A percentile compares a stretch with the other conserved stretches of the same genome.
Conservation (phyloP, 257 asterid species). For the Capsicum baccatum region DNA sequence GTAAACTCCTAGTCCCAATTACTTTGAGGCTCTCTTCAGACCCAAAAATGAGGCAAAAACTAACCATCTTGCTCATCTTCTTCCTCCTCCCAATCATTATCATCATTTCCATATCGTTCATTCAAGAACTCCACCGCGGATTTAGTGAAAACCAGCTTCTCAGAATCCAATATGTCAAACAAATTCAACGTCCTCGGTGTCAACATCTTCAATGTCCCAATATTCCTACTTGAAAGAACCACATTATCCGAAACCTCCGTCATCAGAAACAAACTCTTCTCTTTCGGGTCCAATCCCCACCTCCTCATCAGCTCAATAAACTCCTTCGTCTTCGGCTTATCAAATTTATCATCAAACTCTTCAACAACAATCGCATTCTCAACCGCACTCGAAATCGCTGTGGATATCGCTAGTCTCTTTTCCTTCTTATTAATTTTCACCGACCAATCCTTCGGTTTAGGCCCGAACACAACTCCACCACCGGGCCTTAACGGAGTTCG, state of each 20-base stretch:
- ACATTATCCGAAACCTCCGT: conserved; percentile 78
- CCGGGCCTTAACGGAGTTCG: conserved; percentile 97
- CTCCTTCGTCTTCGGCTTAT: conserved; percentile 85
- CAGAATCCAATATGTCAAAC: conserved; percentile 86
- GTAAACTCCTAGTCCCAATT: no score
- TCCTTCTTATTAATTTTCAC: conserved; percentile 87
- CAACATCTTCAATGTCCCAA: conserved; percentile 81
- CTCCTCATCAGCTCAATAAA: conserved; percentile 77
- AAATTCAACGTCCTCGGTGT: conserved; percentile 91
- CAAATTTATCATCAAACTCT: conserved; percentile 77
- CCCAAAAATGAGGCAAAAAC: not conserved
- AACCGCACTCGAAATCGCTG: conserved; percentile 80
- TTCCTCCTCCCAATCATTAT: conserved; percentile 53
- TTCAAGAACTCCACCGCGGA: conserved; percentile 84
- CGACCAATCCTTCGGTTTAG: conserved; percentile 96
- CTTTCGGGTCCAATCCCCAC: conserved; percentile 87
- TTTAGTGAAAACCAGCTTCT: conserved; percentile 71
- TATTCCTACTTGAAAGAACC: conserved; percentile 68
- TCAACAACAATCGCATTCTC: conserved; percentile 79
- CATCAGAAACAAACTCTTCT: conserved; percentile 78
- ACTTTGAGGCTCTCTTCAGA: no score
- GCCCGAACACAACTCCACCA: conserved; percentile 93
- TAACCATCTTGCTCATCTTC: conserved; percentile 59
- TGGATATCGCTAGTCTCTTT: conserved; percentile 80
- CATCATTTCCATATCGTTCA: conserved; percentile 73